Conservation (phyloP, 2,329 filamentous ascomycete species). For the Boeremia exigua region DNA sequence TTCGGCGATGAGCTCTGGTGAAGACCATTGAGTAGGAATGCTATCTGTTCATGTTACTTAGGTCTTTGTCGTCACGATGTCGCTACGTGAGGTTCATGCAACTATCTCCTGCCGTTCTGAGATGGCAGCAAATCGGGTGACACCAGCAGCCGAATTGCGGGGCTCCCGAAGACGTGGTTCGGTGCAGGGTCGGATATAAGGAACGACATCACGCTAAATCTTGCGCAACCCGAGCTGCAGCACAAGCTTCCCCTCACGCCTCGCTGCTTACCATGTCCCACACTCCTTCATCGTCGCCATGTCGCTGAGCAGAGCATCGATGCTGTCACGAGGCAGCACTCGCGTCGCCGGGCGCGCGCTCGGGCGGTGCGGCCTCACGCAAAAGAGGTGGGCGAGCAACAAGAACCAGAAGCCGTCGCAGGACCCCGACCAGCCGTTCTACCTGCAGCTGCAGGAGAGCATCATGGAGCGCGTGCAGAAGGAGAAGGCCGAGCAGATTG, state of each 20-base stretch:
- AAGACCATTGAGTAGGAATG: too few species aligned
- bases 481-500: constrained; percentile 63
- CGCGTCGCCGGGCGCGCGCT: constrained; percentile 5
- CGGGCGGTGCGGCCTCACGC: constrained; percentile 23
- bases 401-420: constrained; percentile 14
- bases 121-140: too few species aligned
- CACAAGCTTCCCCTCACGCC: constrained; percentile 20
- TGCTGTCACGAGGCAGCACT: constrained; percentile 20
- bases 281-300: constrained; percentile 30
- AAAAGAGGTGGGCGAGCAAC: constrained; percentile 47
- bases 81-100: too few species aligned
- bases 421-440: constrained; percentile 57
- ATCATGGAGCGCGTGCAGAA: constrained; percentile 64
- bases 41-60: too few species aligned
- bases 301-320: constrained; percentile 35
- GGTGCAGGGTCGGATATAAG: constrained; percentile 5
- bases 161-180: not conserved
- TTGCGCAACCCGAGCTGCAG: constrained; percentile 10
- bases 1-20: too few species aligned
- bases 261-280: constrained; percentile 19
- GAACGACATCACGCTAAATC: constrained; percentile 10
- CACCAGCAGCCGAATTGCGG: not conserved
- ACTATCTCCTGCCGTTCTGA: too few species aligned
- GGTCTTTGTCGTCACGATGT: too few species aligned
- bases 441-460: constrained; percentile 67